Base-by-base conservation (phyloP, 805 yeast genomes). In the Barnettozyma vustinii region DNA sequence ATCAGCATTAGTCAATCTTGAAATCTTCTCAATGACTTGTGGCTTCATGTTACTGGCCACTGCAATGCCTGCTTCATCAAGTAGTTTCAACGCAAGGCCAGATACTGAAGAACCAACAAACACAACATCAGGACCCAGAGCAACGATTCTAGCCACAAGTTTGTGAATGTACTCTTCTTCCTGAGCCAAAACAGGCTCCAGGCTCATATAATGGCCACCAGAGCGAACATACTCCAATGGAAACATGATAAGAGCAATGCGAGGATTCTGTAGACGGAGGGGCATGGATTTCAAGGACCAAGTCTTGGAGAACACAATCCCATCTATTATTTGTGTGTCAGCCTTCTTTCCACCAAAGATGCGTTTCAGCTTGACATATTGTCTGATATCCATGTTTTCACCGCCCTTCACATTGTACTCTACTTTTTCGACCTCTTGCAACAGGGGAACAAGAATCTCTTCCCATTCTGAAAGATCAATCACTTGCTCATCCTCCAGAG, bases 281-380 rank as follows among this genome's bases (percentile, higher is more conserved):
- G 89, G 79, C 99, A 94, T 95, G 1, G 77, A 64, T 59, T 84
- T 87, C 36, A 87, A 72, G 4, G 96, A 96, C 40, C 91, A 70
- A 16, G 83, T 80, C 55, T 90, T 89, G 0, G 97, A 85, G 65
- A 91, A 89, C 3, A 88, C 84, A 5, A 88, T 66, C 0, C 99
- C 99, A 59, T 85, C 82, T 4, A 92, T 64, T 27, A 79, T 75
- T 25, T 69, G 68, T 0, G 92, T 80, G 40, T 85, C 82, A 5
- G 71, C 68, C 1, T 83, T 77, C 1, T 63, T 50, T 0, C 95
- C 94, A 1, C 99, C 98, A 0, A 83, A 74, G 9, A 92, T 79
- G 51, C 89, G 75, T 61, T 94, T 95, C 41, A 94, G 74, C 60
- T 95, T 94, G 40, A 94, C 80, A 64, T 87, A 92, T 56, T 85